These are phyloP conservation scores for Ganoderma meredithae DNA, from an alignment of 1,284 basidiomycete species.

Conservation along the genomic window DNA sequence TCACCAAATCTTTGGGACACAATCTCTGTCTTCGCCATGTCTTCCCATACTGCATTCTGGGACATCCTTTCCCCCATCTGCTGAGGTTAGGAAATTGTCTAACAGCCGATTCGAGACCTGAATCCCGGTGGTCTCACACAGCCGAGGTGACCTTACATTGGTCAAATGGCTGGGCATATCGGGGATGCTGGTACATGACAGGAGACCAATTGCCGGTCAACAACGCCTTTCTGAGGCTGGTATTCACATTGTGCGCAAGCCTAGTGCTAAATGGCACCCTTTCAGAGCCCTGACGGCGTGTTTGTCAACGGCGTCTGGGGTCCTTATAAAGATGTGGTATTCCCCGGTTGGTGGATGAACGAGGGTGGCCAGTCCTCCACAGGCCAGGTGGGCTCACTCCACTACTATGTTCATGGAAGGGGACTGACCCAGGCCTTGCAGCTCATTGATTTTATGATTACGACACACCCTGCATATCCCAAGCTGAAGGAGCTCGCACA, in stretches of 20 bases:
- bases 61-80: no score
- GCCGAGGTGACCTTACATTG: no score
- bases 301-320: slow-evolving; percentile 97
- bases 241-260: neutral
- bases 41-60: no score
- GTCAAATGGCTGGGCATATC: no score
- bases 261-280: slow-evolving; percentile 31
- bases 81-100: no score
- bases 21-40: no score
- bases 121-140: no score
- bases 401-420: neutral
- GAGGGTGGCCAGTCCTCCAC: slow-evolving; percentile 99
- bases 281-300: slow-evolving; percentile 80
- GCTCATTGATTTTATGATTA: slow-evolving; percentile 95
- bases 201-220: no score
- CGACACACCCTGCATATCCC: slow-evolving; percentile 87
- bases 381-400: slow-evolving; percentile 71
- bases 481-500: slow-evolving; percentile 69
- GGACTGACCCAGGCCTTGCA: slow-evolving; percentile 55
- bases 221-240: no score
- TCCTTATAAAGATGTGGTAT: slow-evolving; percentile 92
- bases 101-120: no score
- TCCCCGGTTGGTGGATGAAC: slow-evolving; percentile 99
- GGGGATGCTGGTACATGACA: no score
- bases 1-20: no score